Evolutionary conservation across 2,329 filamentous ascomycete species (phyloP).

Genomic region (Lasiodiplodia theobromae): DNA sequence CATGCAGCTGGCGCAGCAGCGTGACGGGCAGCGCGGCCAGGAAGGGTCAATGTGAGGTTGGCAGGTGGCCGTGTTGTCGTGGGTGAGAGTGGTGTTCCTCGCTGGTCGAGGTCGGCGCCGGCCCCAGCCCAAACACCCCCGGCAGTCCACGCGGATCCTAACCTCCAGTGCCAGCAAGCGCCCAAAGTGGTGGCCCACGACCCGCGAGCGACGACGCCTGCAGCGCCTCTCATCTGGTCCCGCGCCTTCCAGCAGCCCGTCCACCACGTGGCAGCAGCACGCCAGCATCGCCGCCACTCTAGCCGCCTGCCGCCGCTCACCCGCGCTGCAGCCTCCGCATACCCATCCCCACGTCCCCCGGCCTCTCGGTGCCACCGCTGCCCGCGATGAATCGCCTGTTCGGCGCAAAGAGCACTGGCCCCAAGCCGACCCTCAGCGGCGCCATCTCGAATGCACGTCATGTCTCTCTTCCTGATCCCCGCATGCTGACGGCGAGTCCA

Average conservation of each 20-base stretch:
- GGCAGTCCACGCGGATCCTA: constrained; percentile 22
- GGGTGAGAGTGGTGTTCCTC: constrained; percentile 12
- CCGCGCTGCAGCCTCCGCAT: not conserved
- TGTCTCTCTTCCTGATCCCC: constrained; percentile 24
- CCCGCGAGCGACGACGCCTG: not conserved
- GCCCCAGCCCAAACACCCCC: constrained; percentile 9
- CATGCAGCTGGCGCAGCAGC: constrained; percentile 24
- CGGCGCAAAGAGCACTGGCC: constrained; percentile 82
- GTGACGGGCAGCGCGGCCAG: constrained; percentile 18
- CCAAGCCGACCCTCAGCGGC: constrained; percentile 85
- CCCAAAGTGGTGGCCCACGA: constrained; percentile 12
- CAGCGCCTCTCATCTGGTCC: not conserved
- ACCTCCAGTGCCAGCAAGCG: constrained; percentile 15
- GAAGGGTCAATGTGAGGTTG: not conserved
- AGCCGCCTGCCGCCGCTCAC: not conserved
- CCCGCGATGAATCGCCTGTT: constrained; percentile 91
- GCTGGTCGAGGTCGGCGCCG: constrained; percentile 15
- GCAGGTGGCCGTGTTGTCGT: not conserved
- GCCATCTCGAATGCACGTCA: constrained; percentile 78
- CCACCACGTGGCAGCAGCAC: constrained; percentile 12
- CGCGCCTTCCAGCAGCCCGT: constrained; percentile 3
- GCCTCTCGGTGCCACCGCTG: constrained; percentile 28
- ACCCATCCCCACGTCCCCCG: not conserved
- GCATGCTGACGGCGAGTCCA: constrained; percentile 44
- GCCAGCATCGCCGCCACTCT: not conserved